A percentile compares a stretch with the other conserved stretches of the same genome.
phyloP scores from a whole-genome alignment of 2,329 filamentous ascomycete genomes.

The Calonectria leucothoes region DNA sequence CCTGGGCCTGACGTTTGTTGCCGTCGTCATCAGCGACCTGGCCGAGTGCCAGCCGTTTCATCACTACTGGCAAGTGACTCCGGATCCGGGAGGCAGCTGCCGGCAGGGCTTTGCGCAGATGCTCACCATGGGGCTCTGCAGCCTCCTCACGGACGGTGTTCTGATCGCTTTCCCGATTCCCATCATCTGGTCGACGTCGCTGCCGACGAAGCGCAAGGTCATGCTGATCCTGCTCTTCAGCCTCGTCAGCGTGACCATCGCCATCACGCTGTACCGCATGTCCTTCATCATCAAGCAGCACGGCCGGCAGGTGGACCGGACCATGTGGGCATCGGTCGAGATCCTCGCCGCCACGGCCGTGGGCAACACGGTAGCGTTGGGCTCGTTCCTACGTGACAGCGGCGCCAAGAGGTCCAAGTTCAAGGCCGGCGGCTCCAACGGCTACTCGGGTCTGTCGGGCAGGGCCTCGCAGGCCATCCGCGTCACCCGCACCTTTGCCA shows the following conservation, averaged over 20 bases:
- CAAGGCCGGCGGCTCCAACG: constrained; percentile 67
- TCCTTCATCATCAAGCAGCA: constrained; percentile 75
- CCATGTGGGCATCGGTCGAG: constrained; percentile 86
- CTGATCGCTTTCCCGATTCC: constrained; percentile 88
- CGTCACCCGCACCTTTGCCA: constrained; percentile 33
- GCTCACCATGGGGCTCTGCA: constrained; percentile 84
- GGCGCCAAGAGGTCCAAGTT: constrained; percentile 89
- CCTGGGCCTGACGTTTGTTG: constrained; percentile 79
- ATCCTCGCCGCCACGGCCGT: constrained; percentile 86
- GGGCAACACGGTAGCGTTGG: constrained; percentile 87
- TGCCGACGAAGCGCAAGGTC: constrained; percentile 79
- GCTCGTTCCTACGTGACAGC: constrained; percentile 88
- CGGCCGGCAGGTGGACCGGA: constrained; percentile 84
- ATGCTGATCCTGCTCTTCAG: constrained; percentile 83
- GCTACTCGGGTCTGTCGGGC: constrained; percentile 41
- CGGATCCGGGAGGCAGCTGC: constrained; percentile 85
- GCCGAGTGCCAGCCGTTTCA: constrained; percentile 80
- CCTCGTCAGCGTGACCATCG: constrained; percentile 79
- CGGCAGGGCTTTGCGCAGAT: constrained; percentile 87
- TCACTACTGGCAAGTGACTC: constrained; percentile 80
- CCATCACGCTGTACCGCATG: constrained; percentile 80
- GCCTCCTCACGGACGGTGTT: constrained; percentile 86
- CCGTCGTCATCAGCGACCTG: constrained; percentile 81
- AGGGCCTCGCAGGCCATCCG: constrained; percentile 36
- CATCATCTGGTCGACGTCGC: constrained; percentile 82